phyloP scores from a whole-genome alignment of 345 rosid genomes.

The Populus simonii region DNA sequence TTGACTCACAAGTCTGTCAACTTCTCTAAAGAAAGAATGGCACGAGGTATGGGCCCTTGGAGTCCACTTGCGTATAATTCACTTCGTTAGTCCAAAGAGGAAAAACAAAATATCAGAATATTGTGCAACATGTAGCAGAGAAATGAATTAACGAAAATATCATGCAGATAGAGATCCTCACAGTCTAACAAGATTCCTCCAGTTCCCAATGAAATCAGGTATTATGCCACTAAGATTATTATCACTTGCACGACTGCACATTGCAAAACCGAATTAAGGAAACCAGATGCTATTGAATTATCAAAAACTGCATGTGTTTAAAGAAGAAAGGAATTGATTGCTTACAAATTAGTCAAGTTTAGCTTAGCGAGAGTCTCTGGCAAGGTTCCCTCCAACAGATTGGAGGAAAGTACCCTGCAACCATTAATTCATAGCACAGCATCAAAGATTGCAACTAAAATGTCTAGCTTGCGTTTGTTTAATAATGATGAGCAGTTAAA shows the following conservation, averaged over 20 bases:
- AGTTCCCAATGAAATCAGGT: constrained; percentile 16
- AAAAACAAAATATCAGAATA: neutral
- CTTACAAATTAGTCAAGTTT: too few species aligned
- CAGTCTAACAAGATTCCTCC: constrained; percentile 7
- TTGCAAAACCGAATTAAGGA: neutral
- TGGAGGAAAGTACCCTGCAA: neutral
- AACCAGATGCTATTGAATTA: neutral
- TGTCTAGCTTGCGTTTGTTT: too few species aligned
- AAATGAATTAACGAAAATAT: neutral
- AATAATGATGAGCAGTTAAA: too few species aligned
- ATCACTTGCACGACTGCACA: constrained; percentile 19
- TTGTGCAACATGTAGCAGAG: neutral
- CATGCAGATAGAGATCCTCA: neutral
- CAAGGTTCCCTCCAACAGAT: neutral
- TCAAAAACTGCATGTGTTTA: neutral
- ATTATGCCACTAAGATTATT: constrained; percentile 17
- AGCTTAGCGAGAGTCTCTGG: neutral
- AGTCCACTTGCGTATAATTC: constrained; percentile 4
- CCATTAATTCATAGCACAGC: neutral
- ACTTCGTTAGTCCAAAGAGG: neutral
- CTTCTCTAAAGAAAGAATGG: neutral
- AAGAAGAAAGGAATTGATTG: neutral
- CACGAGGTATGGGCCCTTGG: neutral
- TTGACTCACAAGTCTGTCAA: neutral
- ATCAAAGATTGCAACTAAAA: neutral